Percentiles rank a stretch among this genome's conserved stretches.
phyloP scores from a whole-genome alignment of 352 stramenopile species.

The Saprolegnia diclina region DNA sequence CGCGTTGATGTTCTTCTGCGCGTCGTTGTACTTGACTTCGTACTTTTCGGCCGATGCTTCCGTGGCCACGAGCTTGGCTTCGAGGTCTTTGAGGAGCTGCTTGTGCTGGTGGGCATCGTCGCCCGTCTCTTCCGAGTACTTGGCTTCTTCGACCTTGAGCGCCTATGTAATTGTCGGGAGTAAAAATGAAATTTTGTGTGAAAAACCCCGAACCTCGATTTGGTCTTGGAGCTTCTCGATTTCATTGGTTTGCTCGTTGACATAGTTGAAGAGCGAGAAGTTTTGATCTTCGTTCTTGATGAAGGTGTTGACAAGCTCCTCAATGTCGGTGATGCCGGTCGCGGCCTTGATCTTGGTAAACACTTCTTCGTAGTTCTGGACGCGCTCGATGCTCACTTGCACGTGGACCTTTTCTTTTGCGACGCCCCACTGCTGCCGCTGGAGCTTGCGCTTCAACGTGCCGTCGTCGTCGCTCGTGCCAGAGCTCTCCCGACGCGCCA shows the following conservation, averaged over 20 bases:
- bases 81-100: conserved; percentile 83
- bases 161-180: not conserved
- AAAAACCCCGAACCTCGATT: conserved; percentile 45
- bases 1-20: conserved; percentile 83
- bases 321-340: conserved; percentile 89
- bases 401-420: conserved; percentile 85
- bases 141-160: conserved; percentile 71
- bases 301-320: conserved; percentile 89
- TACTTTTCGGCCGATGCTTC: conserved; percentile 86
- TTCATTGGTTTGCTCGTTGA: conserved; percentile 92
- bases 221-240: conserved; percentile 89
- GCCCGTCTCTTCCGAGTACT: conserved; percentile 76
- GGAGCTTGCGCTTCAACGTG: conserved; percentile 65
- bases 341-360: conserved; percentile 92
- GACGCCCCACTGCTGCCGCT: conserved; percentile 72
- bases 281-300: conserved; percentile 97
- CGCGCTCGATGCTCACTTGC: conserved; percentile 82
- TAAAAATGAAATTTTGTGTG: no score
- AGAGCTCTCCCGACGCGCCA: conserved; percentile 33
- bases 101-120: conserved; percentile 87
- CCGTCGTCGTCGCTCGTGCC: conserved; percentile 54
- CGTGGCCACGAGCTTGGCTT: conserved; percentile 64
- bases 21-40: conserved; percentile 84
- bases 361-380: conserved; percentile 94
- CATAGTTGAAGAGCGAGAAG: conserved; percentile 94